Conservation (phyloP, 2,329 filamentous ascomycete species). For the Botrytis cinerea region DNA sequence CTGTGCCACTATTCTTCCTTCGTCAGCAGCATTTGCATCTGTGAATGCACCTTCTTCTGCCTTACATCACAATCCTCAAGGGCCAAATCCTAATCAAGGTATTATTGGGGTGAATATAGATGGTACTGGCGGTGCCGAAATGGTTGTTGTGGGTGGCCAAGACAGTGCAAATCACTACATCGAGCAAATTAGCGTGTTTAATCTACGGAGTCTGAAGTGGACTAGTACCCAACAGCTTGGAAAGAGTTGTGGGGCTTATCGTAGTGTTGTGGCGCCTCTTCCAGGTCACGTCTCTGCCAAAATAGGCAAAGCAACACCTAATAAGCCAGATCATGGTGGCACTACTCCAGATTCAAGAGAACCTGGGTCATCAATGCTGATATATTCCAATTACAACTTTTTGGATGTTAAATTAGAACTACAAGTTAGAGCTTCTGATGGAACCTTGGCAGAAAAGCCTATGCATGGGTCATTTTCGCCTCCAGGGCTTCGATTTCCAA, state of each 20-base stretch:
- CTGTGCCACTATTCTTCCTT: slow-evolving; percentile 89
- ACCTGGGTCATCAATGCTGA: slow-evolving; percentile 75
- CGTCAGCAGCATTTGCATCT: slow-evolving; percentile 83
- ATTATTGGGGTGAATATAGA: slow-evolving; percentile 86
- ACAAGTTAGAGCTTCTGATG: slow-evolving; percentile 83
- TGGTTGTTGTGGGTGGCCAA: slow-evolving; percentile 95
- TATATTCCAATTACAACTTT: slow-evolving; percentile 99
- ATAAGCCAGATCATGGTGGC: slow-evolving; percentile 45
- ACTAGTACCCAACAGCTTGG: slow-evolving; percentile 84
- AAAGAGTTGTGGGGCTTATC: slow-evolving; percentile 93
- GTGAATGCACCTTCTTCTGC: slow-evolving; percentile 81
- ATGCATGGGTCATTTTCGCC: slow-evolving; percentile 89
- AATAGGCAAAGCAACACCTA: slow-evolving; percentile 60
- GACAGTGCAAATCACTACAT: slow-evolving; percentile 99
- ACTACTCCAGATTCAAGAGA: slow-evolving; percentile 56
- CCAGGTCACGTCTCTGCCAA: slow-evolving; percentile 64
- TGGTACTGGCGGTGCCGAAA: slow-evolving; percentile 88
- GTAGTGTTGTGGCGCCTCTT: slow-evolving; percentile 89
- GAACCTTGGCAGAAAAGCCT: slow-evolving; percentile 78
- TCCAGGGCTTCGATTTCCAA: slow-evolving; percentile 90
- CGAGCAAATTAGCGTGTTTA: slow-evolving; percentile 98
- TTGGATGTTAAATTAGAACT: slow-evolving; percentile 94
- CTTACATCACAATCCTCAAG: slow-evolving; percentile 84
- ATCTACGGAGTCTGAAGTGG: slow-evolving; percentile 92
- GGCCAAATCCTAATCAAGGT: slow-evolving; percentile 82